Base-by-base conservation (phyloP, 1,284 basidiomycete genomes). In the Ustilago crameri region DNA sequence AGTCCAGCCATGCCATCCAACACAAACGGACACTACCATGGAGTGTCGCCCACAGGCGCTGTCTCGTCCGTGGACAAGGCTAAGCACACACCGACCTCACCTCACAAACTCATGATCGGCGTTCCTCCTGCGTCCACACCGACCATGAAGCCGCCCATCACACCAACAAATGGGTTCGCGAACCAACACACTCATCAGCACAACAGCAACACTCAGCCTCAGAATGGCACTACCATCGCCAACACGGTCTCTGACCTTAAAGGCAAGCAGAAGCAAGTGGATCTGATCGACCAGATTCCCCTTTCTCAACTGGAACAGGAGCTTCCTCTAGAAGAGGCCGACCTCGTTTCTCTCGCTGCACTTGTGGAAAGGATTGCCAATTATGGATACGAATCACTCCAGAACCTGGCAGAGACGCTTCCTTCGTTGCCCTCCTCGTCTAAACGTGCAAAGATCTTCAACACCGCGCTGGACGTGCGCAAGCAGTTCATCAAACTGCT, bases 401-500 rank as follows among this genome's bases (percentile, higher is more conserved):
- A 88, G 3, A 93, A 92, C 82, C 85, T 93, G 79, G 89, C 90
- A 46, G 93, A 95, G 85, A 94, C 92, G 90, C 88, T 95, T 84
- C 91, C 93, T 12, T 90, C 90, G 70, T 89, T 91, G 87, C 90
- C 91, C 14, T 92, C 93, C 79, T 85, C 86, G n/a, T 90, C 89
- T 35, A 88, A 91, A 48, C 93, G 94, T 78, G 88, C 90, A 32
- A 90, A 88, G 23, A 86, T 95, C 40, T 91, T 92, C 10, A 91
- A 93, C 73, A 94, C 91, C 87, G 92, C 93, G 0, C 89, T 93
- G 27, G 90, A 90, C 80, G 91, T 89, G 12, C 91, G 95, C 84
- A 91, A 92, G 76, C 92, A 95, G 76, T 89, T 93, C 44, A 90
- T 93, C 48, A 95, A 95, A 84, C 84, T 95, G 17, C 92, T 93